Conservation (phyloP, 257 asterid genomes). For the Echium plantagineum region DNA sequence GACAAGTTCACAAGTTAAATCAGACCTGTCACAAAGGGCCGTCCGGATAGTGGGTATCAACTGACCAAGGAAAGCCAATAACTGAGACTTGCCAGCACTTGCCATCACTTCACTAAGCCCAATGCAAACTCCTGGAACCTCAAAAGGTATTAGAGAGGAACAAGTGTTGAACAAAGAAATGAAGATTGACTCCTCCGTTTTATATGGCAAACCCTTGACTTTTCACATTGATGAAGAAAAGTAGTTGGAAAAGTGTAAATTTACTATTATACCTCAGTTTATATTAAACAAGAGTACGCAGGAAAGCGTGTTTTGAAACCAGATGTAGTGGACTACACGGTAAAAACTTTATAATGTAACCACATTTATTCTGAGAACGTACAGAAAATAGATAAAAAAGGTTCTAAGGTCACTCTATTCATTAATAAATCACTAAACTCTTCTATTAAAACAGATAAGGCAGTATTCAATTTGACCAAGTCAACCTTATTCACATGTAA, state of each 20-base stretch:
- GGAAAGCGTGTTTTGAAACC: background rate
- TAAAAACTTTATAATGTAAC: background rate
- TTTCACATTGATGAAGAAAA: background rate
- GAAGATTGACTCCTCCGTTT: background rate
- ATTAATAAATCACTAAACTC: no score
- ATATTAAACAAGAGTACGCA: no score
- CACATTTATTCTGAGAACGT: background rate
- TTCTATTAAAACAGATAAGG: background rate
- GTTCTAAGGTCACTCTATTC: no score
- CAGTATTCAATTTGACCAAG: background rate
- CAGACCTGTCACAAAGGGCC: constrained; percentile 96
- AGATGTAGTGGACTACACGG: background rate
- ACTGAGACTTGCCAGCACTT: constrained; percentile 90
- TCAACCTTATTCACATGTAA: background rate
- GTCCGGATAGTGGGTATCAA: constrained; percentile 91
- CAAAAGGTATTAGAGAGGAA: constrained; percentile 9
- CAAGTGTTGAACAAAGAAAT: background rate
- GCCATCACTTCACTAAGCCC: constrained; percentile 99
- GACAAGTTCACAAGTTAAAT: constrained; percentile 12
- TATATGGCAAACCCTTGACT: background rate
- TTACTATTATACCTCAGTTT: background rate
- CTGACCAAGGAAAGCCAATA: constrained; percentile 73
- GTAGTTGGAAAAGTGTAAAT: background rate
- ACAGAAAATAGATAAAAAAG: no score
- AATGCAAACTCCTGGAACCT: constrained; percentile 75